Conservation (phyloP, 495 filamentous ascomycete genomes). For the Penicillium parvum region DNA sequence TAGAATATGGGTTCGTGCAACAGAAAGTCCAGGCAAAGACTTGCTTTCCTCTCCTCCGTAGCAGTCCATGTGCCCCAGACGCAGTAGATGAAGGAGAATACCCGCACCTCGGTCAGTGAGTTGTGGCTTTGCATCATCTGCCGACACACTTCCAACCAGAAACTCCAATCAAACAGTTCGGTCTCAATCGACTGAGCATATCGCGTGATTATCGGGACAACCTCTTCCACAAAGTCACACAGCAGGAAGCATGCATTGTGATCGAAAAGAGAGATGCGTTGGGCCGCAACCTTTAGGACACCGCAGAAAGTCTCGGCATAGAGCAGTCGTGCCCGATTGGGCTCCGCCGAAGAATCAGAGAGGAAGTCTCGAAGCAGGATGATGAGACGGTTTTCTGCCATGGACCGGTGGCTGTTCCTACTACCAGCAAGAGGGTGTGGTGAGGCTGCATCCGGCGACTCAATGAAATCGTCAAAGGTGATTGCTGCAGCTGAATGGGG, state of each 20-base stretch:
- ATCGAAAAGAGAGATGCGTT: constrained; percentile 76
- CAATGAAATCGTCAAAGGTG: constrained; percentile 73
- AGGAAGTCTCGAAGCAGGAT: constrained; percentile 84
- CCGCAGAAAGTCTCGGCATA: constrained; percentile 77
- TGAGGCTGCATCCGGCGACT: constrained; percentile 64
- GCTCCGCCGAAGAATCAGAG: constrained; percentile 57
- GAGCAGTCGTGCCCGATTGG: constrained; percentile 55
- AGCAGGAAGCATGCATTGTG: constrained; percentile 87
- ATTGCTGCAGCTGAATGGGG: constrained; percentile 55
- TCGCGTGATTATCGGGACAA: constrained; percentile 54
- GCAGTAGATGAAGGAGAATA: constrained; percentile 80
- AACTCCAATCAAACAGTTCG: constrained; percentile 68
- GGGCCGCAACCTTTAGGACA: constrained; percentile 67
- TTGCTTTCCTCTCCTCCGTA: constrained; percentile 64
- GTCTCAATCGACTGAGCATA: constrained; percentile 48
- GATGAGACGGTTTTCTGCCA: constrained; percentile 89
- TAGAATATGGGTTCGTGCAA: constrained; percentile 75
- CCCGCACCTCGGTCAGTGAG: constrained; percentile 86
- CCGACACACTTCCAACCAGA: constrained; percentile 83
- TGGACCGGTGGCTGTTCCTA: constrained; percentile 66
- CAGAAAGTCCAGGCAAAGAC: constrained; percentile 74
- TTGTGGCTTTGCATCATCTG: constrained; percentile 86
- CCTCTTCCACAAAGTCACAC: constrained; percentile 89
- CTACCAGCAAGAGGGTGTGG: constrained; percentile 59
- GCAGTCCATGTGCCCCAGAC: constrained; percentile 71